Base-by-base conservation (phyloP, 768 basidiomycete genomes). In the Auricularia heimuer region DNA sequence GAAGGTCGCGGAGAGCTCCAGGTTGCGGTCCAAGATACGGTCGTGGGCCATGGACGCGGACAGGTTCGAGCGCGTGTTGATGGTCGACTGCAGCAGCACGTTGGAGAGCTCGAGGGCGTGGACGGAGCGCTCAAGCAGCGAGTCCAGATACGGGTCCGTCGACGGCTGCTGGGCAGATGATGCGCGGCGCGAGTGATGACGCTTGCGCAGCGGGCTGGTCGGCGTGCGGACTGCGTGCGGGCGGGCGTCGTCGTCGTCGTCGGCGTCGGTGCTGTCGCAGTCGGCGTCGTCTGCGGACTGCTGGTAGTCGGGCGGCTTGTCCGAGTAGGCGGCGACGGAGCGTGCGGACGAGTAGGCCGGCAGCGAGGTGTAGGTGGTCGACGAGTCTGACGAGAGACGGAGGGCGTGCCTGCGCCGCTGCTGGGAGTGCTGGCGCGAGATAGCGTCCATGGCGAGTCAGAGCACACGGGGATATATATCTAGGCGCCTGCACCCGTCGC, bases 21-120 rank as follows among this genome's bases (percentile, higher is more conserved):
- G 65, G 18, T 61, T 62, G 18, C 65, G 75, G 76, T 21, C 77
- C 72, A 6, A 74, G 74, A 2, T 65, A 47, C 64, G 83, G 84
- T 16, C 79, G 70, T 29, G 81, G 8, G 66, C 78, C 36, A 87
- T 73, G 47, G 86, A 75, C 3, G 79, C 75, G 39, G 79, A 79
- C 44, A 81, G 76, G 39, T 77, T 83, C 12, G 85, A 79, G 67
- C 88, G 86, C 0, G 90, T 86, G 47, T 86, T 82, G 69, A 92
- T 86, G 24, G 88, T 88, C 12, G 84, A 85, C 71, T 90, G 86
- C 58, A 94, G 77, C 11, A 93, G 77, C 2, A 85, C 81, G 65
- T 93, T 93, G 3, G 91, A 93, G 80, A 92, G 86, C 72, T 93
- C 92, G 8, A 94, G 79, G 1, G 91, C 91, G 74, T 91, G 85